phyloP scores from a whole-genome alignment of 2,329 filamentous ascomycete genomes.

The Diplodia intermedia region DNA sequence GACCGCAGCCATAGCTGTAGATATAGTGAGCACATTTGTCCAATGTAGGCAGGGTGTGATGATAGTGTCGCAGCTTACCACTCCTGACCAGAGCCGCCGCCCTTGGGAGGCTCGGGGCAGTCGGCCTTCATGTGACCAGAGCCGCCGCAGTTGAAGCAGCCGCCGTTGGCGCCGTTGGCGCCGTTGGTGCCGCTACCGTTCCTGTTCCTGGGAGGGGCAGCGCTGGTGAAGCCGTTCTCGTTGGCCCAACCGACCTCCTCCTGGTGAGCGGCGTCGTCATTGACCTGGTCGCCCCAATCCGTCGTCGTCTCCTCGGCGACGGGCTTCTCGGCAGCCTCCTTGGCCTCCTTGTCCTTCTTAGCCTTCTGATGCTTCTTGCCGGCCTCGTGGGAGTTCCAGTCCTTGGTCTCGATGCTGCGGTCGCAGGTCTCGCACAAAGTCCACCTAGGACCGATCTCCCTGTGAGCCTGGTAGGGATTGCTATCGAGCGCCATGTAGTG shows the following conservation, averaged over 20 bases:
- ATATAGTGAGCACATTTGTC: neutral
- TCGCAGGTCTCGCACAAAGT: constrained; percentile 45
- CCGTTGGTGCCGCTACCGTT: constrained; percentile 33
- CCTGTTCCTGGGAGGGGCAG: neutral
- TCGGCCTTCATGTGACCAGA: constrained; percentile 40
- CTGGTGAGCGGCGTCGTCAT: constrained; percentile 22
- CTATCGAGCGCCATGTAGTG: constrained; percentile 9
- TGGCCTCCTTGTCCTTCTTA: constrained; percentile 37
- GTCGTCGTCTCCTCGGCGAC: constrained; percentile 11
- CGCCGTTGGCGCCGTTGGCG: neutral
- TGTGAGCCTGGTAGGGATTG: constrained; percentile 40
- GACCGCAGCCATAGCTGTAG: constrained; percentile 38
- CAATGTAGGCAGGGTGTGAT: neutral
- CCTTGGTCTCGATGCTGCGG: constrained; percentile 41
- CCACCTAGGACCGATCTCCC: constrained; percentile 35
- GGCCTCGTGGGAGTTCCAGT: constrained; percentile 44
- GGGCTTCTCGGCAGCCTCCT: constrained; percentile 5
- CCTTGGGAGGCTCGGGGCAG: constrained; percentile 38
- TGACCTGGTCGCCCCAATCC: constrained; percentile 26
- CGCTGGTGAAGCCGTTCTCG: constrained; percentile 32
- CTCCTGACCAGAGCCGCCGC: constrained; percentile 29
- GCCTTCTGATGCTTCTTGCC: constrained; percentile 43
- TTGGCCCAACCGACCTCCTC: constrained; percentile 31
- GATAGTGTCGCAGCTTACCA: constrained; percentile 1
- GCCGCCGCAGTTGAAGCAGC: constrained; percentile 39